These are phyloP conservation scores for Xylaria polymorpha DNA, from an alignment of 2,329 filamentous ascomycete species.

Conservation along the genomic window DNA sequence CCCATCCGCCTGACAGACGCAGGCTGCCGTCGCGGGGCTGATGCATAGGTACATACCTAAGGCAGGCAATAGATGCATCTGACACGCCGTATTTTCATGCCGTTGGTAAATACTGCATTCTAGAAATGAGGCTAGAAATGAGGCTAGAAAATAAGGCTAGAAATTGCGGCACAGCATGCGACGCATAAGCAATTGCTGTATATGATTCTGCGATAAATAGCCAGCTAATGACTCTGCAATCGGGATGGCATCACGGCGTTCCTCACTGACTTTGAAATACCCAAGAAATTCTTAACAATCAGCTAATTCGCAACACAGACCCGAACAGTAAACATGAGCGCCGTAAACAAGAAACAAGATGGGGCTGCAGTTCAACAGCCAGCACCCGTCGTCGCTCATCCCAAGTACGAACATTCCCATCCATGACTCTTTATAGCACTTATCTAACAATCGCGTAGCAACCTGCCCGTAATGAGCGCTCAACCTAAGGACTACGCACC, in stretches of 20 bases:
- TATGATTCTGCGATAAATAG: not conserved
- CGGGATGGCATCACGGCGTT: not conserved
- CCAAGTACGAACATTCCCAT: not conserved
- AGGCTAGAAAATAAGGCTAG: not conserved
- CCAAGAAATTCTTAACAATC: no score
- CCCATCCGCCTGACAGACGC: not conserved
- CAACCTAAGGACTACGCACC: conserved; percentile 7
- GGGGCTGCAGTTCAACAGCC: not conserved
- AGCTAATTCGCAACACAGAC: not conserved
- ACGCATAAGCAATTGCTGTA: not conserved
- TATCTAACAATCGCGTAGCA: not conserved
- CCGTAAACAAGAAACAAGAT: not conserved
- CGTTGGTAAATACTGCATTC: not conserved
- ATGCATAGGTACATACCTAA: not conserved
- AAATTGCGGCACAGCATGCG: conserved; percentile 7
- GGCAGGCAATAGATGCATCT: not conserved
- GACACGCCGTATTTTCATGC: not conserved
- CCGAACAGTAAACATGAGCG: not conserved
- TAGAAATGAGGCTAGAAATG: not conserved
- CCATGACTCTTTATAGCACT: not conserved
- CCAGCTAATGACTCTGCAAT: not conserved
- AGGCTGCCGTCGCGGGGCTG: not conserved
- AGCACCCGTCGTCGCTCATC: not conserved
- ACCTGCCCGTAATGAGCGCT: conserved; percentile 10
- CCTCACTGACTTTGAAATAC: no score